These are phyloP conservation scores for Byssoonygena ceratinophila DNA, from an alignment of 2,329 filamentous ascomycete species.

Conservation along the genomic window DNA sequence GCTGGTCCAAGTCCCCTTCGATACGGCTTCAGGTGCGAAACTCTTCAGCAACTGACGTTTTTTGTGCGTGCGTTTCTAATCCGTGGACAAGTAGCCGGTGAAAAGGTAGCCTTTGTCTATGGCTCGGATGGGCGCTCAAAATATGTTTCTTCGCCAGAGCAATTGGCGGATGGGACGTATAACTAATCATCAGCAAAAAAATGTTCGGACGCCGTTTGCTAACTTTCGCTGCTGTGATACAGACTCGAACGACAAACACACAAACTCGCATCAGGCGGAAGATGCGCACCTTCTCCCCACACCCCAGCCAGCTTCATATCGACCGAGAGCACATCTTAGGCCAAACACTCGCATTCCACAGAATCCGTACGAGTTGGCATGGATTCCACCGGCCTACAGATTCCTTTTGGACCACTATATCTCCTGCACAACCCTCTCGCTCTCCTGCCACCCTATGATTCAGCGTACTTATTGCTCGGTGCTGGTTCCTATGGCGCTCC, in stretches of 20 bases:
- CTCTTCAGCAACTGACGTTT: background rate
- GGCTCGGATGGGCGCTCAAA: background rate
- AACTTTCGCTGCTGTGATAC: background rate
- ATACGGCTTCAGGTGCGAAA: constrained; percentile 10
- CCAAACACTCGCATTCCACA: background rate
- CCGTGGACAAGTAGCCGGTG: background rate
- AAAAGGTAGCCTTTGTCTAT: constrained; percentile 7
- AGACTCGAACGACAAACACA: too few relatives aligned
- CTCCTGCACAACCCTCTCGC: constrained; percentile 27
- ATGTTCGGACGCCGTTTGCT: background rate
- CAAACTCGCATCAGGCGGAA: too few relatives aligned
- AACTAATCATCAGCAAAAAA: too few relatives aligned
- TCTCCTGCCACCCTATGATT: constrained; percentile 20
- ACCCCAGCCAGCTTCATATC: background rate
- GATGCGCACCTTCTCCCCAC: background rate
- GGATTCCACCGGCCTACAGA: constrained; percentile 7
- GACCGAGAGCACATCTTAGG: background rate
- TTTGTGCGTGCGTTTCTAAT: background rate
- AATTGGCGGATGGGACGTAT: background rate
- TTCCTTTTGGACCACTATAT: constrained; percentile 26
- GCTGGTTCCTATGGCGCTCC: constrained; percentile 19
- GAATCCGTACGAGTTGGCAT: constrained; percentile 1
- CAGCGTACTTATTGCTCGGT: constrained; percentile 18
- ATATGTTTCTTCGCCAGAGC: background rate
- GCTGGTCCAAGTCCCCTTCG: constrained; percentile 13